A percentile compares a stretch with the other conserved stretches of the same genome.
These are phyloP conservation scores for Penicillium silybi DNA, from an alignment of 495 filamentous ascomycete species.

Conservation along the genomic window DNA sequence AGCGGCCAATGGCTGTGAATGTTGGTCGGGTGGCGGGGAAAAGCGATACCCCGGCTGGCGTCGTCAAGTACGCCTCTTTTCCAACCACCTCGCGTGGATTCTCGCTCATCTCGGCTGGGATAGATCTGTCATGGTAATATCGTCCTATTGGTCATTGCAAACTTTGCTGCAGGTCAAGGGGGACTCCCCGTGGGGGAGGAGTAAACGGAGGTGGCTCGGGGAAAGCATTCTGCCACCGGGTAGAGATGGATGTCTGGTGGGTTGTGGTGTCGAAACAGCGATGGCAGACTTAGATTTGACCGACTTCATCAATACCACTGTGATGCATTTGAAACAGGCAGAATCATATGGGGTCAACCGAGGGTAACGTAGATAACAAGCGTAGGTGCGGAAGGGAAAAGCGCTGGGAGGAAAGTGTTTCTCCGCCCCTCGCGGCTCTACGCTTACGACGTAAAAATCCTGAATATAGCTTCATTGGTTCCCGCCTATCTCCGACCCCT, in stretches of 20 bases:
- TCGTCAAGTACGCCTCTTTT: background rate
- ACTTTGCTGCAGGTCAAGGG: background rate
- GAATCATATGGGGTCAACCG: background rate
- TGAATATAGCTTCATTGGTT: constrained; percentile 5
- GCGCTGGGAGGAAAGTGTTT: constrained; percentile 23
- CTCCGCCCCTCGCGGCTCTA: constrained; percentile 24
- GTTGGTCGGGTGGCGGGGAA: constrained; percentile 18
- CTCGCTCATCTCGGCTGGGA: background rate
- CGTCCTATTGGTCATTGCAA: constrained; percentile 3
- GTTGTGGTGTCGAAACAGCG: background rate
- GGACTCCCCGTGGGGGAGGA: constrained; percentile 19
- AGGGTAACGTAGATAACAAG: background rate
- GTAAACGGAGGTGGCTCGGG: background rate
- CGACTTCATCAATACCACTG: no score
- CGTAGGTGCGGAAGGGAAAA: background rate
- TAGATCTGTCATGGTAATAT: background rate
- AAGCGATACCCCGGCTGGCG: constrained; percentile 20
- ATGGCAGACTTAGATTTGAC: background rate
- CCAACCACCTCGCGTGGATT: background rate
- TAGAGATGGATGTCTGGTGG: background rate
- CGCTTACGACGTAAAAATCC: constrained; percentile 7
- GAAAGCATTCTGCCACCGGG: constrained; percentile 28
- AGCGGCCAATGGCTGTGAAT: constrained; percentile 8
- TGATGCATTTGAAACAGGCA: background rate
- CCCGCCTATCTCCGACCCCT: background rate